Percentiles rank a stretch among this genome's conserved stretches.
Evolutionary conservation across 768 basidiomycete genomes (phyloP).

Genomic region (Lentinula raphanica): DNA sequence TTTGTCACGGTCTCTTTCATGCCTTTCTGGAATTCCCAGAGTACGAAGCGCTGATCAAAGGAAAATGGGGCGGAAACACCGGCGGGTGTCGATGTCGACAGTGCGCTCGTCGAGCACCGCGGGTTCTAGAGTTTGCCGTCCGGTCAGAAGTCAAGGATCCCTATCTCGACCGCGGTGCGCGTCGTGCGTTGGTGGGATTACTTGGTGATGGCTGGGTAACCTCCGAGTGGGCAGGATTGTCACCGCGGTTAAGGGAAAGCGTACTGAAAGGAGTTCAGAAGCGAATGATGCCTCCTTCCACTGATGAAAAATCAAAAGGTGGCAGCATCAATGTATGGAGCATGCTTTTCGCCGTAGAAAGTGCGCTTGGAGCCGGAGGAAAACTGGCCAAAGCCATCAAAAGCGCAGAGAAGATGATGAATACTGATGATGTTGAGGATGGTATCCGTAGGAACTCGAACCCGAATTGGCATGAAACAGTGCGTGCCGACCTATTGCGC

Average conservation of each 20-base stretch:
- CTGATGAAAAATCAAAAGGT: background rate
- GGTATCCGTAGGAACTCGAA: constrained; percentile 72
- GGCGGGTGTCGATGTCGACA: constrained; percentile 82
- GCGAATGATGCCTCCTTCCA: constrained; percentile 19
- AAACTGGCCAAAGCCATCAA: background rate
- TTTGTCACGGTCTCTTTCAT: constrained; percentile 87
- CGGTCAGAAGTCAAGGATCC: constrained; percentile 72
- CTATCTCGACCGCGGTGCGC: constrained; percentile 63
- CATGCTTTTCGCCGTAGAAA: constrained; percentile 61
- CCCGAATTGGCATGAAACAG: constrained; percentile 60
- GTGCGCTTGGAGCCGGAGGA: constrained; percentile 34
- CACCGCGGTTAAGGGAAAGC: constrained; percentile 57
- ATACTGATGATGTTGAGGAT: constrained; percentile 55
- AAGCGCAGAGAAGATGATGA: background rate
- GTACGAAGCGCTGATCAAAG: constrained; percentile 68
- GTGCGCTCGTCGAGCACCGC: constrained; percentile 73
- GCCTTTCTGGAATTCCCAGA: constrained; percentile 75
- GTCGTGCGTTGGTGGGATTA: constrained; percentile 72
- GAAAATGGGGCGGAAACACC: constrained; percentile 84
- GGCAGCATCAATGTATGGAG: constrained; percentile 50
- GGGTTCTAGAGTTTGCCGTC: constrained; percentile 79
- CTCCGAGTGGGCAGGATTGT: constrained; percentile 69
- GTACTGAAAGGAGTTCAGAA: constrained; percentile 72
- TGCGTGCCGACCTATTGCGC: background rate
- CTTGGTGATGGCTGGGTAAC: constrained; percentile 91